Evolutionary conservation across 164 flowering plant genomes (phyloP), one percentile per base, ranked within the genome.

Genomic region (Aristolochia fimbriata): DNA sequence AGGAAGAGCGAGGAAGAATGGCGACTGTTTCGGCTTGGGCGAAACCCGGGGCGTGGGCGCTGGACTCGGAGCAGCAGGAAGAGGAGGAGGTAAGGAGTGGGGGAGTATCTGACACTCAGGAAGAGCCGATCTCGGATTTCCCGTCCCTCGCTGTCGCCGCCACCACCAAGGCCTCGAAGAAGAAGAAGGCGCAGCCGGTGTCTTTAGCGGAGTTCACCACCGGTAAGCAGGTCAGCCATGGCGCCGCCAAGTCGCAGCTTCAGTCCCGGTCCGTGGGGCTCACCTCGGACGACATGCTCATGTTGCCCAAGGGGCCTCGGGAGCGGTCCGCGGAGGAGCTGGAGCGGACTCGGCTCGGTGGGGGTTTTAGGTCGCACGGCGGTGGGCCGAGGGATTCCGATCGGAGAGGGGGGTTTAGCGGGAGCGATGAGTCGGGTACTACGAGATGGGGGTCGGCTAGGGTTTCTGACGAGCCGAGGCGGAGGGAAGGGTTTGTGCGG

Each of bases 241-340:
- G 70, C 33, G 50, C 76, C 19, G 74, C 77, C n/a, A 58, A 57
- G 50, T 8, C 25, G 11, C 46, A 43, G 21, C 1, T 49, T 16
- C 16, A 56, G 20, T 10, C 60, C 20, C 65, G 47, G 13, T 45
- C 72, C 65, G 61, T 48, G 56, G 82, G 84, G 14, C 75, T 80
- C 21, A 81, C 85, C 3, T 70, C 59, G 3, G 93, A 79, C 2
- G 99, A 91, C 30, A 57, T 76, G 30, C 23, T 77, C 51, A 6
- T 15, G 6, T 83, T 91, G 7, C 99, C 99, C 13, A 94, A 86
- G 27, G 94, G 91, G 7, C 99, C 99, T 0, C 83, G 97, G 30
- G 64, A 85, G 68, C 77, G 96, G 2, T 59, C 87, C 12, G 86
- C 86, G 0, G 97, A 91, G 68, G 99, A 94, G 74, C 77, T 91